Evolutionary conservation across 148 eudicot genomes (phyloP), one percentile per base, ranked within the genome.

Genomic region (Persicaria maculosa): DNA sequence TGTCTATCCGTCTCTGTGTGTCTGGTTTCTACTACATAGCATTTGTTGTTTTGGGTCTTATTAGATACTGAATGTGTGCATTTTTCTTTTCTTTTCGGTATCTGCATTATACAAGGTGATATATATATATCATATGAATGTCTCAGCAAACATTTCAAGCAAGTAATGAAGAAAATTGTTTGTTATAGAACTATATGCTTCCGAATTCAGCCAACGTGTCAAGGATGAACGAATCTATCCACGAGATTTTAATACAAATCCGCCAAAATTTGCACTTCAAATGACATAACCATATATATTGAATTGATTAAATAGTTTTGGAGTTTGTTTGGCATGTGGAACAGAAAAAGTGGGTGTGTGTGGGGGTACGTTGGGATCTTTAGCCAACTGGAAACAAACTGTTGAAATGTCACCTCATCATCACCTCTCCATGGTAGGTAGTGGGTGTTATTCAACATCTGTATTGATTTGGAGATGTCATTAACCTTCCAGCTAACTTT

Each of bases 371-470:
- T 31, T 31, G 40, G 52, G 52, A 8, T 48, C 15, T 48, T 48
- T 48, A 8, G 52, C 52, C 52, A 48, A 48, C 52, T 48, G 52
- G 52, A 0, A 48, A 48, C 52, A 48, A 48, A 48, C 52, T 48
- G 62, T 57, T 57, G 62, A 57, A 57, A 57, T n/a, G 62, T 57
- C 62, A 57, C 62, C 62, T 57, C 62, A 57, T 57, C 19, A 17
- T 20, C 17, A 53, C 14, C 5, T 14, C 57, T 14, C 5, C 57
- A 12, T 53, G 57, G 15, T 53, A 53, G 52, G 12, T 48, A 8
- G 40, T 31, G 40, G 40, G 40, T 31, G 40, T 31, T 31, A 31
- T 31, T 31, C 40, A 31, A 31, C 40, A 31, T 31, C 40, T 31
- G 40, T 31, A 31, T 31, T 31, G 40, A 31, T 31, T 31, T 31